A percentile compares a stretch with the other conserved stretches of the same genome.
Evolutionary conservation across 2,329 filamentous ascomycete genomes (phyloP).

Genomic region (Aspergillus neoniger): DNA sequence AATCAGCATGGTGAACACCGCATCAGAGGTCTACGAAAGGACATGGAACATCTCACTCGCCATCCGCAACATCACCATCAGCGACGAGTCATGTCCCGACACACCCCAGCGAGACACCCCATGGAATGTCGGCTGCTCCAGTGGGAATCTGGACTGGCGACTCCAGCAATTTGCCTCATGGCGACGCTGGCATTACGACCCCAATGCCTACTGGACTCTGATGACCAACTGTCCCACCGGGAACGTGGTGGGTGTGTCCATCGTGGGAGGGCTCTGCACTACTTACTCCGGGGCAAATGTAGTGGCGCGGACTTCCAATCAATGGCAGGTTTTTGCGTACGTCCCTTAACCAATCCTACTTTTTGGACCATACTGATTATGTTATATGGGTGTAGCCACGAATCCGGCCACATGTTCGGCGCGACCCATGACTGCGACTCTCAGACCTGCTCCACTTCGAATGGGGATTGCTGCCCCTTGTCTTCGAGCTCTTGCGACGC

Average conservation of each 20-base stretch:
- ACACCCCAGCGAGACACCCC: conserved; percentile 46
- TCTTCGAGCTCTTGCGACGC: conserved; percentile 68
- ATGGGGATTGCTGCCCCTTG: conserved; percentile 74
- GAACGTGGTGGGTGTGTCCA: conserved; percentile 83
- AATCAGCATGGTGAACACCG: conserved; percentile 70
- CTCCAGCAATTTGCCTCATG: conserved; percentile 76
- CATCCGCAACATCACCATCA: conserved; percentile 78
- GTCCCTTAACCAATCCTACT: not conserved
- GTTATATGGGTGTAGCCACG: conserved; percentile 55
- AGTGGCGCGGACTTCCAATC: conserved; percentile 75
- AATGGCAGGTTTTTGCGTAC: conserved; percentile 88
- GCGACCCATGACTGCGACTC: conserved; percentile 58
- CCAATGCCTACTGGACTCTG: conserved; percentile 88
- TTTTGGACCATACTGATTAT: rapidly evolving
- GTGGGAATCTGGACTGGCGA: conserved; percentile 23
- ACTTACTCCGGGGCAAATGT: conserved; percentile 64
- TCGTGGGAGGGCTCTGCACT: conserved; percentile 72
- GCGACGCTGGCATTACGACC: conserved; percentile 71
- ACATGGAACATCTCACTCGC: conserved; percentile 92
- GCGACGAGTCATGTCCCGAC: conserved; percentile 69
- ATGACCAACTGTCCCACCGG: conserved; percentile 77
- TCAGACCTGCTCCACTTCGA: conserved; percentile 58
- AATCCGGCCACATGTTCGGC: conserved; percentile 89
- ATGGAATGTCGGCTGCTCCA: conserved; percentile 25
- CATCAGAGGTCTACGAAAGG: conserved; percentile 80